A percentile compares a stretch with the other conserved stretches of the same genome.
Conservation (phyloP, 1,284 basidiomycete species). For the Ceratobasidium sp. region DNA sequence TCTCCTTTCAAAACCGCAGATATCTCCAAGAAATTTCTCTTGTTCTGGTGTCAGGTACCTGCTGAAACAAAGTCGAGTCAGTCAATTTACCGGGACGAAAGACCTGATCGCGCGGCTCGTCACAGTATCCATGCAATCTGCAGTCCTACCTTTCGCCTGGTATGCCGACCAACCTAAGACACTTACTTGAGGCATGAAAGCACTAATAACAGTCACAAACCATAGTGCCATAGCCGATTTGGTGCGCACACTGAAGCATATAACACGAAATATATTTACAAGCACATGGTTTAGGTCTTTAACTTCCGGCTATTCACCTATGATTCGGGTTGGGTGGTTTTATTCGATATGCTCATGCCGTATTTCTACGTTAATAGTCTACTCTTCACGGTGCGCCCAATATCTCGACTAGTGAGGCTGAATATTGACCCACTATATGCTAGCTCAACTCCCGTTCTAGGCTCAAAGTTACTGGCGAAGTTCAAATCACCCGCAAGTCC, state of each 20-base stretch:
- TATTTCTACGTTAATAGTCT: conserved; percentile 36
- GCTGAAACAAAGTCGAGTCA: conserved; percentile 12
- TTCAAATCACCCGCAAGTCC: conserved; percentile 13
- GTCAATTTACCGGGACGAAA: conserved; percentile 16
- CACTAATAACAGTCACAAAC: not conserved
- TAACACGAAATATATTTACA: not conserved
- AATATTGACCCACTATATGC: not conserved
- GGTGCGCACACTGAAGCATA: not conserved
- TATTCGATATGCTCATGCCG: conserved; percentile 31
- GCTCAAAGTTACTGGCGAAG: not conserved
- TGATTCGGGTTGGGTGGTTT: conserved; percentile 11
- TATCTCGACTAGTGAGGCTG: not conserved
- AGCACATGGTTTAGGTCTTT: conserved; percentile 11
- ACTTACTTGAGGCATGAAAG: too few species aligned
- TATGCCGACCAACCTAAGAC: not conserved
- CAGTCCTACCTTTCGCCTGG: conserved; percentile 33
- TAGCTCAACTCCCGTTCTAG: conserved; percentile 31
- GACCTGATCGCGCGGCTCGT: conserved; percentile 23
- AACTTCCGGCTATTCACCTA: conserved; percentile 12
- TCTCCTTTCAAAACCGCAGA: not conserved
- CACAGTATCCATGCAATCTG: conserved; percentile 33
- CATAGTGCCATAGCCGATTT: conserved; percentile 26
- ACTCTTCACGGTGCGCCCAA: conserved; percentile 22
- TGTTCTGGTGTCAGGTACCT: conserved; percentile 15
- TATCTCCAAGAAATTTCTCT: too few species aligned